A percentile compares a stretch with the other conserved stretches of the same genome.
phyloP scores from a whole-genome alignment of 768 basidiomycete genomes.

The Rhodosporidiobolus odoratus region DNA sequence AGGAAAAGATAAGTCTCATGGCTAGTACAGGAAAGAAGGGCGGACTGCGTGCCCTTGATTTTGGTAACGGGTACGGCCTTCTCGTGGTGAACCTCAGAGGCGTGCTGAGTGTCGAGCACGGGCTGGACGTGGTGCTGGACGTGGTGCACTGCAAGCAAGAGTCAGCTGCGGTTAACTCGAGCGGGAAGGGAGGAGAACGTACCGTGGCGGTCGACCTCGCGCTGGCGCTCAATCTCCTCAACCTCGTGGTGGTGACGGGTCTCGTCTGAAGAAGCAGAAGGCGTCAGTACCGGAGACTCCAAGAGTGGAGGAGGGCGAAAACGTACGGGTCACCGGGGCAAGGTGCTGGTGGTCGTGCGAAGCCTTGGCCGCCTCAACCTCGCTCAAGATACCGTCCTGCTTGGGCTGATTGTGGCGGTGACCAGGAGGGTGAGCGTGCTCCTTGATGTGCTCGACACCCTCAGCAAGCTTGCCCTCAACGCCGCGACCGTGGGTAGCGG shows the following conservation, averaged over 20 bases:
- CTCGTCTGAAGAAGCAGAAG: slow-evolving; percentile 6
- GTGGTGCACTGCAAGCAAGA: slow-evolving; percentile 23
- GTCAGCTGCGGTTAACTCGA: not conserved
- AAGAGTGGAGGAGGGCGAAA: not conserved
- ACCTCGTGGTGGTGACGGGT: slow-evolving; percentile 31
- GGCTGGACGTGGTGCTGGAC: slow-evolving; percentile 36
- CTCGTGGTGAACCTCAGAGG: slow-evolving; percentile 8
- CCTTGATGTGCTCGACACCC: not conserved
- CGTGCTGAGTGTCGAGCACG: slow-evolving; percentile 32
- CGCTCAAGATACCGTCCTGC: slow-evolving; percentile 7
- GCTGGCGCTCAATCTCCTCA: slow-evolving; percentile 35
- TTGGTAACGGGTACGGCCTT: slow-evolving; percentile 20
- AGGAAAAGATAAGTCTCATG: not conserved
- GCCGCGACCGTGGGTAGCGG: not conserved
- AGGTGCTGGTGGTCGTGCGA: slow-evolving; percentile 36
- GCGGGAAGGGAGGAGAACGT: not conserved
- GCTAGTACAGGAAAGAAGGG: not conserved
- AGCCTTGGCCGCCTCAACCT: slow-evolving; percentile 11
- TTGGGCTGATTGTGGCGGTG: slow-evolving; percentile 22
- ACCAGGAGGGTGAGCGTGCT: slow-evolving; percentile 14
- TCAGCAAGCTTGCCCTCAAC: not conserved
- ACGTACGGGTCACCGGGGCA: slow-evolving; percentile 33
- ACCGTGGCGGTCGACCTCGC: slow-evolving; percentile 34
- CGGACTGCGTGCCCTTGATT: slow-evolving; percentile 4
- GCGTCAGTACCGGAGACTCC: not conserved